These are phyloP conservation scores for Musa beccarii DNA, from an alignment of 176 grass and related monocot species.

Conservation along the genomic window DNA sequence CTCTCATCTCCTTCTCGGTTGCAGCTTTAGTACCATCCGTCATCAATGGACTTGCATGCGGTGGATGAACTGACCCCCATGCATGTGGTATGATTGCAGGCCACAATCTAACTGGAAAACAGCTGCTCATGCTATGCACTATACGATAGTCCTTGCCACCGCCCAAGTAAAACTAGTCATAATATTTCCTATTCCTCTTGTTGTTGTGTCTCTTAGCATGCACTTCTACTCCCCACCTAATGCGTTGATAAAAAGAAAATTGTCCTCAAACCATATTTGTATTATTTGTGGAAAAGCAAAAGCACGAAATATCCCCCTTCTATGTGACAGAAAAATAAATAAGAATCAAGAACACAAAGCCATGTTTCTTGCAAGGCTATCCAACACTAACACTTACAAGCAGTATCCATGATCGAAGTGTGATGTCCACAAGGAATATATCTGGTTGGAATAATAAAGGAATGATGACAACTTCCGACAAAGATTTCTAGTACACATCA, in stretches of 20 bases:
- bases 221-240: too few species aligned
- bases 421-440: not conserved
- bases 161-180: not conserved
- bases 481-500: not conserved
- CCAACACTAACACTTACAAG: not conserved
- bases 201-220: too few species aligned
- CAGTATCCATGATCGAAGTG: not conserved
- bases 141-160: not conserved
- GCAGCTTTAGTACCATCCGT: not conserved
- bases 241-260: too few species aligned
- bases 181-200: not conserved
- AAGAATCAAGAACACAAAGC: too few species aligned
- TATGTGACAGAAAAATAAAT: too few species aligned
- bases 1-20: not conserved
- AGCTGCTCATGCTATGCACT: not conserved
- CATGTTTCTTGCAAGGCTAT: too few species aligned
- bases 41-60: not conserved
- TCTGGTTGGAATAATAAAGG: not conserved
- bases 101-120: not conserved
- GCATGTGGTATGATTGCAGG: conserved; percentile 6
- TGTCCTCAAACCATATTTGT: too few species aligned
- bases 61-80: not conserved
- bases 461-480: not conserved
- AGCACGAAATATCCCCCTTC: too few species aligned
- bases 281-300: too few species aligned